phyloP scores from a whole-genome alignment of 345 rosid species.

The Citrus glauca region DNA sequence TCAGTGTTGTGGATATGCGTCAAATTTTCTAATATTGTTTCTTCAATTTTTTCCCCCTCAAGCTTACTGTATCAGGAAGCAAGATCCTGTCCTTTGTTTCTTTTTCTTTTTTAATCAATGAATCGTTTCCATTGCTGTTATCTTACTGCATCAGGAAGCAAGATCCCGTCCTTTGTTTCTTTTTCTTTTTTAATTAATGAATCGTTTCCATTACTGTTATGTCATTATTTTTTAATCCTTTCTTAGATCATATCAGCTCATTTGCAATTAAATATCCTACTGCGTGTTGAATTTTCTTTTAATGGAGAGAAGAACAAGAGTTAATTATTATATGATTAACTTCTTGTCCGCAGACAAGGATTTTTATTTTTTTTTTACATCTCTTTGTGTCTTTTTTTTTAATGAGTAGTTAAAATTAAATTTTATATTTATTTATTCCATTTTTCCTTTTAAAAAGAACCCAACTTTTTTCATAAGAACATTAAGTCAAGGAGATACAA shows the following conservation, averaged over 20 bases:
- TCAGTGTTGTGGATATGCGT: conserved; percentile 8
- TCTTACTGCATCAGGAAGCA: conserved; percentile 17
- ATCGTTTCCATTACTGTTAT: conserved; percentile 21
- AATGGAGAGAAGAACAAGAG: neutral
- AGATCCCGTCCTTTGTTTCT: conserved; percentile 5
- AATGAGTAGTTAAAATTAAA: too few relatives aligned
- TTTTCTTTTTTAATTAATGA: neutral
- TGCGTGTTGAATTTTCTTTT: neutral
- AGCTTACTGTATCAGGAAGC: conserved; percentile 16
- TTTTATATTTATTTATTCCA: too few relatives aligned
- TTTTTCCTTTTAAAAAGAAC: too few relatives aligned
- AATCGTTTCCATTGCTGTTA: too few relatives aligned
- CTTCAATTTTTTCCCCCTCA: neutral
- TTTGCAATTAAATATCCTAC: neutral
- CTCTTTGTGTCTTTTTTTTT: too few relatives aligned
- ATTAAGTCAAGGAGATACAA: too few relatives aligned
- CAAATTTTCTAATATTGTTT: conserved; percentile 12
- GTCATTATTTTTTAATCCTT: neutral
- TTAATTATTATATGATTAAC: neutral
- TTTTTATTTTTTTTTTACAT: too few relatives aligned
- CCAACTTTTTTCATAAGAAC: too few relatives aligned
- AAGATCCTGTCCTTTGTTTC: neutral
- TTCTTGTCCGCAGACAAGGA: neutral
- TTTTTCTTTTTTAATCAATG: neutral
- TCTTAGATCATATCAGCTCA: neutral